phyloP scores from a whole-genome alignment of 1,284 basidiomycete species.

The Cryptococcus neoformans region DNA sequence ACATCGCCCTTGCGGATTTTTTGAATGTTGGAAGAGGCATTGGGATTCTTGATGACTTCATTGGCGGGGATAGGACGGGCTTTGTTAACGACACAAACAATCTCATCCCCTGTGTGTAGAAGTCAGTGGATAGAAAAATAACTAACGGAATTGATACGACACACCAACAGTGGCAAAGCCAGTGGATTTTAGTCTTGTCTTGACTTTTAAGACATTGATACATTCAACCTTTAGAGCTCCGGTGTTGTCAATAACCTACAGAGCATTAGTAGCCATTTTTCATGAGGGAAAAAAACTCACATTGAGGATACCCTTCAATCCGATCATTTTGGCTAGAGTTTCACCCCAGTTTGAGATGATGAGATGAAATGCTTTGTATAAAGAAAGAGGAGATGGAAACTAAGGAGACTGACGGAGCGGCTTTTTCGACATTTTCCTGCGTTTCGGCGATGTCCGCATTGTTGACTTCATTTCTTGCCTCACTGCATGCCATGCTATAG shows the following conservation, averaged over 20 bases:
- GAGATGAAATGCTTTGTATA: neutral
- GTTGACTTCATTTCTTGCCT: neutral
- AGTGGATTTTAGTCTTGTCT: constrained; percentile 58
- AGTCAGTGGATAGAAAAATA: neutral
- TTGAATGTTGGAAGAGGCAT: constrained; percentile 50
- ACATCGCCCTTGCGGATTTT: constrained; percentile 93
- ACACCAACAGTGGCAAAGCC: constrained; percentile 65
- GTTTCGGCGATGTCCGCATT: neutral
- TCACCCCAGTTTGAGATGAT: neutral
- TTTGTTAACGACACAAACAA: constrained; percentile 92
- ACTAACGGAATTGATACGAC: constrained; percentile 13
- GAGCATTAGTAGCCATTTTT: neutral
- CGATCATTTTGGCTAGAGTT: constrained; percentile 65
- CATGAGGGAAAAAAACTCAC: constrained; percentile 51
- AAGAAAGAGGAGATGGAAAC: neutral
- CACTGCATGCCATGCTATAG: no score
- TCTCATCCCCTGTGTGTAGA: constrained; percentile 71
- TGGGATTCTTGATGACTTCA: constrained; percentile 17
- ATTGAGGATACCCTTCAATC: constrained; percentile 85
- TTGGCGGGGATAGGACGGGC: constrained; percentile 68
- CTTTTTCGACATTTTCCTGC: neutral
- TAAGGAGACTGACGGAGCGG: neutral
- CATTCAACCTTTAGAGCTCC: constrained; percentile 94
- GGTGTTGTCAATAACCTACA: constrained; percentile 96
- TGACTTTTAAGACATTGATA: constrained; percentile 95